Evolutionary conservation across 257 asterid genomes (phyloP), one percentile per base, ranked within the genome.

Genomic region (Solanum tarapatanum): DNA sequence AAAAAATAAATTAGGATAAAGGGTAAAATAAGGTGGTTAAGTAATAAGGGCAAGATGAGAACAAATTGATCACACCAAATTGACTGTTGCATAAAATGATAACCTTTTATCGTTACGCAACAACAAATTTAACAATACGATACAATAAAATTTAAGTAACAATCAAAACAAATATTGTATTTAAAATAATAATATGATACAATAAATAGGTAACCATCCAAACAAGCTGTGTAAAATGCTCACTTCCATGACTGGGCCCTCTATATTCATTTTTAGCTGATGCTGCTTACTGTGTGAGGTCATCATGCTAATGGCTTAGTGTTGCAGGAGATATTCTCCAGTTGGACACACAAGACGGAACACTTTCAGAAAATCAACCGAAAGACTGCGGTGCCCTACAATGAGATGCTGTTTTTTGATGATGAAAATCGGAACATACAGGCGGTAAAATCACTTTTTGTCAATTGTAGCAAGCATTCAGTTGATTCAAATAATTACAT

Each of bases 291-390:
- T 83, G 83, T 43, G 8, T 82, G 73, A 84, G 68, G 62, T 83
- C 45, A 58, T 30, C 48, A 14, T 87, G 87, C 87, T 90, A 85
- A 84, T 8, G 66, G 66, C 77, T 82, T 90, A 84, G 74, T 32
- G 74, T 86, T 89, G 86, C 94, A 96, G 99, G 99, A 96, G 91
- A 95, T 96, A 87, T 95, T 92, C 90, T 95, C 98, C 80, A 94
- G 98, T 85, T 90, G 96, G 95, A 93, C 94, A 51, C 98, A 96
- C 92, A 96, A 96, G 94, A 96, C 97, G 2, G 98, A 95, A 19
- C 98, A 96, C 90, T 96, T 96, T 58, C 95, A 94, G 89, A 92
- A 88, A 87, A 94, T 96, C 76, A 86, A 91, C 68, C 82, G 92
- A 88, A 95, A 88, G 84, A 96, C 98, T 30, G 87, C 91, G 28